A percentile compares a stretch with the other conserved stretches of the same genome.
phyloP scores from a whole-genome alignment of 1,284 basidiomycete species.

The Psilocybe mexicana region DNA sequence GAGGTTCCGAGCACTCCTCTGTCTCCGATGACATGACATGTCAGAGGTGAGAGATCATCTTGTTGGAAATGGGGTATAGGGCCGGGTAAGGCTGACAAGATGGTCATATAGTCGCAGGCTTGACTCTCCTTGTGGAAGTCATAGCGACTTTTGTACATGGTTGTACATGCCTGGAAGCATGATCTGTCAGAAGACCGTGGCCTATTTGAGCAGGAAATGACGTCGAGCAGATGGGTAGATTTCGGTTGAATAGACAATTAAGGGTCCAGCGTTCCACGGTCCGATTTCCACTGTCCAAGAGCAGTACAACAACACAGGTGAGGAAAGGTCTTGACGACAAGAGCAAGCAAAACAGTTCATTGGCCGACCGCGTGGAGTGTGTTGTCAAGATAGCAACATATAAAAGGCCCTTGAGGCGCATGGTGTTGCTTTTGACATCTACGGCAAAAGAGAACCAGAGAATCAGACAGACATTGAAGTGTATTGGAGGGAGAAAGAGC shows the following conservation, averaged over 20 bases:
- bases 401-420: neutral
- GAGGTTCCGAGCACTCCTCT: slow-evolving; percentile 14
- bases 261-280: slow-evolving; percentile 9
- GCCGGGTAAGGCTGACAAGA: slow-evolving; percentile 11
- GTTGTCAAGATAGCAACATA: neutral
- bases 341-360: neutral
- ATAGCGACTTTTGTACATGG: slow-evolving; percentile 4
- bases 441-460: neutral
- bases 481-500: neutral
- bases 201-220: slow-evolving; percentile 11
- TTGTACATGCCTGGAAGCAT: slow-evolving; percentile 11
- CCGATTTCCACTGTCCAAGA: slow-evolving; percentile 4
- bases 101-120: slow-evolving; percentile 1
- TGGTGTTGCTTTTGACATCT: neutral
- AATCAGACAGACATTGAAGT: neutral
- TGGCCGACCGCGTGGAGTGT: neutral
- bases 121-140: slow-evolving; percentile 7
- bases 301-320: neutral
- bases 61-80: slow-evolving; percentile 7
- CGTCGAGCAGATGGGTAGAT: slow-evolving; percentile 6
- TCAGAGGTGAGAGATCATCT: slow-evolving; percentile 17
- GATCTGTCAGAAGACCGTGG: slow-evolving; percentile 17
- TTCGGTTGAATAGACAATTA: slow-evolving; percentile 1
- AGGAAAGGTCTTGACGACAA: neutral
- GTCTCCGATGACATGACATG: slow-evolving; percentile 26